Percentiles rank a stretch among this genome's conserved stretches.
Evolutionary conservation across 2,329 filamentous ascomycete genomes (phyloP).

Genomic region (Immersiporthe knoxdaviesiana): DNA sequence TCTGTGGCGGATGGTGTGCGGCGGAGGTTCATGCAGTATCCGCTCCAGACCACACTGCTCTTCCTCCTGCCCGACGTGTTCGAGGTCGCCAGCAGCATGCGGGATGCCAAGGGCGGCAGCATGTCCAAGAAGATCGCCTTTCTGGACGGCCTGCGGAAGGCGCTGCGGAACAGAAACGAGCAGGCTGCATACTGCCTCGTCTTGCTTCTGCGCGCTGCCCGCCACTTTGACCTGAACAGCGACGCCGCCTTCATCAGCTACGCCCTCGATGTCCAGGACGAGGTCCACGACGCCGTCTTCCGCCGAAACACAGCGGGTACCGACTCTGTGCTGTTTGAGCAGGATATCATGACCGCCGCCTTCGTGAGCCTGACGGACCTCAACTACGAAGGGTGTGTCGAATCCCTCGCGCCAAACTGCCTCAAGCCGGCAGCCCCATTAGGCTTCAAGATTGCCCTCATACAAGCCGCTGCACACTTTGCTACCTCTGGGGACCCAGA

Average conservation of each 20-base stretch:
- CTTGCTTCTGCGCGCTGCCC: conserved; percentile 62
- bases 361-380: conserved; percentile 68
- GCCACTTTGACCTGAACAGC: conserved; percentile 65
- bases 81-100: conserved; percentile 69
- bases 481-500: conserved; percentile 54
- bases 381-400: conserved; percentile 61
- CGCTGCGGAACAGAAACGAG: conserved; percentile 66
- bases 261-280: conserved; percentile 70
- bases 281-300: conserved; percentile 68
- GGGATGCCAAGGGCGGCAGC: conserved; percentile 63
- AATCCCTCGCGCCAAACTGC: conserved; percentile 60
- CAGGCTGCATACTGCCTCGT: conserved; percentile 69
- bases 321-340: conserved; percentile 59
- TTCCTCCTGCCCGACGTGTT: conserved; percentile 71
- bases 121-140: conserved; percentile 70
- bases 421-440: conserved; percentile 59
- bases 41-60: conserved; percentile 65
- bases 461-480: conserved; percentile 67
- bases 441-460: conserved; percentile 64
- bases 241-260: conserved; percentile 69
- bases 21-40: conserved; percentile 60
- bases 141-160: conserved; percentile 65
- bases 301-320: conserved; percentile 51
- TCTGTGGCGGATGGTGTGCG: conserved; percentile 55
- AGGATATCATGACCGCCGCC: conserved; percentile 67